phyloP scores from a whole-genome alignment of 2,329 filamentous ascomycete genomes.

The Teratosphaeria viscida region DNA sequence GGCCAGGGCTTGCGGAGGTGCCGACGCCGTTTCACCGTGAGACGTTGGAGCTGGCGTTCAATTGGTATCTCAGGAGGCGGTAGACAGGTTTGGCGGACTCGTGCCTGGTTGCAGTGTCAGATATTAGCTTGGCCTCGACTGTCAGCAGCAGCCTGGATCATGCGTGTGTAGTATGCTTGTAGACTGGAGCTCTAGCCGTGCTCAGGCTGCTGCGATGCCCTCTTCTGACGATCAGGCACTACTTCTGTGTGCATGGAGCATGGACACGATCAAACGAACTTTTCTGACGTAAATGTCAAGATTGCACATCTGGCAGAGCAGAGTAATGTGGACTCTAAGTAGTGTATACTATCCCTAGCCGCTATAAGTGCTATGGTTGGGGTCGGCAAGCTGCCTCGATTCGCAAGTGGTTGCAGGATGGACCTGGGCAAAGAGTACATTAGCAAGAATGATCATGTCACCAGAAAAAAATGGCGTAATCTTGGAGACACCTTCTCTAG shows the following conservation, averaged over 20 bases:
- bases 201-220: neutral
- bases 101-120: neutral
- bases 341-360: neutral
- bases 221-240: neutral
- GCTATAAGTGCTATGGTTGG: neutral
- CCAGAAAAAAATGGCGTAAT: too few relatives aligned
- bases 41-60: constrained; percentile 73
- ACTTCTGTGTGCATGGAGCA: too few relatives aligned
- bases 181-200: neutral
- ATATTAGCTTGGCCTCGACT: neutral
- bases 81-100: constrained; percentile 33
- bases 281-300: too few relatives aligned
- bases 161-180: neutral
- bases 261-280: too few relatives aligned
- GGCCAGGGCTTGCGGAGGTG: constrained; percentile 61
- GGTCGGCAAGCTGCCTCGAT: neutral
- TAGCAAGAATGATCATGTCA: too few relatives aligned
- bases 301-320: too few relatives aligned
- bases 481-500: too few relatives aligned
- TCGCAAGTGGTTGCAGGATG: too few relatives aligned
- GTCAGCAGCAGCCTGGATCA: neutral
- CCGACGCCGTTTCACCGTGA: constrained; percentile 68
- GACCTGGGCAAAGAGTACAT: neutral
- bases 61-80: constrained; percentile 83
- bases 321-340: too few relatives aligned